phyloP scores from a whole-genome alignment of 2,329 filamentous ascomycete species.

The Epichloe elymi region DNA sequence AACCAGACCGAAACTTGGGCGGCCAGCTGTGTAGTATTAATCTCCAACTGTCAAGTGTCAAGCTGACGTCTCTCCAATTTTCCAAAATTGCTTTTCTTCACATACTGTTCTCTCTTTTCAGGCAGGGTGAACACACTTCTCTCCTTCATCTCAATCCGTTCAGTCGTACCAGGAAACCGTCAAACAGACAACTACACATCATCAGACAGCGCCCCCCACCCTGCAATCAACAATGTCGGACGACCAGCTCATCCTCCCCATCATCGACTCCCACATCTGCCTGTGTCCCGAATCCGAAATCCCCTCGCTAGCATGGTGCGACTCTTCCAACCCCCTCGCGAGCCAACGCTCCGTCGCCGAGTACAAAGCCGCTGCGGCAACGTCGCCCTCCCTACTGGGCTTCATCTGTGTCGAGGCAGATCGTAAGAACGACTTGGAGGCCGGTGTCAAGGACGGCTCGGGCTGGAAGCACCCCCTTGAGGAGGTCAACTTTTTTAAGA shows the following conservation, averaged over 20 bases:
- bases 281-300: constrained; percentile 63
- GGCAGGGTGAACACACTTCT: neutral
- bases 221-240: constrained; percentile 20
- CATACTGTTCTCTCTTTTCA: neutral
- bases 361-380: constrained; percentile 37
- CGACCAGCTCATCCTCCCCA: constrained; percentile 33
- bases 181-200: neutral
- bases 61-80: neutral
- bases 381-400: constrained; percentile 39
- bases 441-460: constrained; percentile 29
- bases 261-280: constrained; percentile 88
- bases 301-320: constrained; percentile 57
- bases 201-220: neutral
- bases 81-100: neutral
- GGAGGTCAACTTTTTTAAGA: constrained; percentile 57
- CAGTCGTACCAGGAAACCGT: neutral
- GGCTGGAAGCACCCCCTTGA: constrained; percentile 57
- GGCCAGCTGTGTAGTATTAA: neutral
- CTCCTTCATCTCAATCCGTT: neutral
- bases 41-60: neutral
- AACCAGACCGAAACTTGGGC: neutral
- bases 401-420: constrained; percentile 81
- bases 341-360: constrained; percentile 52
- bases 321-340: constrained; percentile 42
- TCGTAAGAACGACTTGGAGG: constrained; percentile 46